Evolutionary conservation across 805 yeast genomes (phyloP).

Genomic region (Candida peoriensis): DNA sequence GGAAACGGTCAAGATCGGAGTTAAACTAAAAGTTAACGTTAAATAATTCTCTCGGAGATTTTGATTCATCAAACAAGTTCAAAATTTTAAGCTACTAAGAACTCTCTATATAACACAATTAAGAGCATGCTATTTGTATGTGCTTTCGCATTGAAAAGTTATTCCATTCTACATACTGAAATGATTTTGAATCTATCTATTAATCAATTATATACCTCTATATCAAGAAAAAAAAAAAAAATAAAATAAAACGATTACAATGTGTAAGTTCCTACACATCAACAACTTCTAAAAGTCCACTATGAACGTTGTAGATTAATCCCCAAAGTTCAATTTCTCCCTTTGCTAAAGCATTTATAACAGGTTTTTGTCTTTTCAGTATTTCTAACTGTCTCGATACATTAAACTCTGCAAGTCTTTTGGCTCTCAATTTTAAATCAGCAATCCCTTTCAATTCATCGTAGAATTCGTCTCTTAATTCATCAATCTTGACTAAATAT

Average conservation of each 20-base stretch:
- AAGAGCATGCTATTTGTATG: too few relatives aligned
- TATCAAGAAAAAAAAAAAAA: constrained; percentile 1
- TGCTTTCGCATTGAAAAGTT: too few relatives aligned
- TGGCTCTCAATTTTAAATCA: constrained; percentile 50
- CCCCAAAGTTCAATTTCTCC: constrained; percentile 78
- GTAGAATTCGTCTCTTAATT: constrained; percentile 58
- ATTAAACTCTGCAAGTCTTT: constrained; percentile 68
- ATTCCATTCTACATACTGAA: too few relatives aligned
- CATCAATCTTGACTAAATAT: constrained; percentile 60
- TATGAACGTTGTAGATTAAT: constrained; percentile 73
- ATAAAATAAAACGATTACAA: too few relatives aligned
- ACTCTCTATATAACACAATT: too few relatives aligned
- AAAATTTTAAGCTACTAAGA: too few relatives aligned
- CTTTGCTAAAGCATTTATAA: constrained; percentile 55
- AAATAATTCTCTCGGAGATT: too few relatives aligned
- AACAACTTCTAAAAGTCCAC: constrained; percentile 54
- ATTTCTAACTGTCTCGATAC: constrained; percentile 68
- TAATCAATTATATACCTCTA: too few relatives aligned
- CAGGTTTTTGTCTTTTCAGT: constrained; percentile 49
- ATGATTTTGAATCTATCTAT: too few relatives aligned
- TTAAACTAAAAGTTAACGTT: too few relatives aligned
- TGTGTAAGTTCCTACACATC: constrained; percentile 23
- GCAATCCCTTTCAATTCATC: constrained; percentile 42
- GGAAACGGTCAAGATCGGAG: too few relatives aligned
- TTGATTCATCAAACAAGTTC: too few relatives aligned